These are phyloP conservation scores for Venturia pyrina DNA, from an alignment of 2,329 filamentous ascomycete species.

Conservation along the genomic window DNA sequence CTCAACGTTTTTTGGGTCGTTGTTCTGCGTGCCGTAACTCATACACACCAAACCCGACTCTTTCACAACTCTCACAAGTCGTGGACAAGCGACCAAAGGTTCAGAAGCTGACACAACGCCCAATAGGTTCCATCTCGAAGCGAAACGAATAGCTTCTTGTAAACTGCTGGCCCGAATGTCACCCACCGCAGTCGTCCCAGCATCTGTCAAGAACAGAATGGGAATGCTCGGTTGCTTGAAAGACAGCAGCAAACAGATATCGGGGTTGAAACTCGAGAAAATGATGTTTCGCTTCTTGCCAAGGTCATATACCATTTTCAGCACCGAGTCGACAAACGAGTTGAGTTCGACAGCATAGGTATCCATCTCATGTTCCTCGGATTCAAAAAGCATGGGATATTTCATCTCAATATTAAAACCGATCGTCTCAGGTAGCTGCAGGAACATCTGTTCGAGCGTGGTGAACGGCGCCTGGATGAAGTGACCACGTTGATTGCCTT, in stretches of 20 bases:
- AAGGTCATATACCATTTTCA: constrained; percentile 81
- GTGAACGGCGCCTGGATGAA: constrained; percentile 96
- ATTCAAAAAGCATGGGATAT: constrained; percentile 96
- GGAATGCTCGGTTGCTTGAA: constrained; percentile 98
- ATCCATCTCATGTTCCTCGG: constrained; percentile 92
- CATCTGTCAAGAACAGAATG: constrained; percentile 87
- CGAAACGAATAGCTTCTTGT: constrained; percentile 92
- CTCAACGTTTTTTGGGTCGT: constrained; percentile 75
- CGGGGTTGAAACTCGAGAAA: constrained; percentile 95
- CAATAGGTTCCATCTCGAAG: constrained; percentile 85
- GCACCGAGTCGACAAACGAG: constrained; percentile 88
- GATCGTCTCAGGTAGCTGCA: constrained; percentile 66
- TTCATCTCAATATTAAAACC: constrained; percentile 98
- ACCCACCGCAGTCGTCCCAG: constrained; percentile 68
- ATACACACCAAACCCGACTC: constrained; percentile 90
- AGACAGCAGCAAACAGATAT: constrained; percentile 84
- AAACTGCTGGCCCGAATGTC: constrained; percentile 85
- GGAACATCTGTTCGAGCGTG: constrained; percentile 87
- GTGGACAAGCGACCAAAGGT: constrained; percentile 78
- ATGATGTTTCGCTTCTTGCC: constrained; percentile 80
- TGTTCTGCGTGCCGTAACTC: constrained; percentile 86
- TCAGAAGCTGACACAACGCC: constrained; percentile 86
- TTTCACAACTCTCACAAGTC: constrained; percentile 86
- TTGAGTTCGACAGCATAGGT: constrained; percentile 93
- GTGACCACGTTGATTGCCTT: constrained; percentile 85